These are phyloP conservation scores for Vinca minor DNA, from an alignment of 257 asterid species.

Conservation along the genomic window DNA sequence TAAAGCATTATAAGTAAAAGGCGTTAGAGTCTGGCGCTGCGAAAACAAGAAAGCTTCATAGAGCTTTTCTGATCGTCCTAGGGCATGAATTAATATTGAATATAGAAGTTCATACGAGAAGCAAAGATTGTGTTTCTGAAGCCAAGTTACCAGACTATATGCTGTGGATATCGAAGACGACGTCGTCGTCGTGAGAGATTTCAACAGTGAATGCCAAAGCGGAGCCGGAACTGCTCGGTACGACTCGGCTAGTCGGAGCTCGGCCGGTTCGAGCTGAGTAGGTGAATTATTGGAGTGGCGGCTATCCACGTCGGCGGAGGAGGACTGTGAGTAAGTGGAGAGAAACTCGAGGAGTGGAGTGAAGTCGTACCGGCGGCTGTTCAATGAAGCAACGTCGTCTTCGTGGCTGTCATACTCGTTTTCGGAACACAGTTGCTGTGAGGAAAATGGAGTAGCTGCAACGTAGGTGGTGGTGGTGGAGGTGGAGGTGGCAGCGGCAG, in stretches of 20 bases:
- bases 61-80: constrained; percentile 68
- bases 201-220: constrained; percentile 83
- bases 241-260: constrained; percentile 60
- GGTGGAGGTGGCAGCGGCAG: constrained; percentile 2
- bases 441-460: constrained; percentile 18
- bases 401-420: constrained; percentile 27
- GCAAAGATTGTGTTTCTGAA: constrained; percentile 74
- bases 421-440: constrained; percentile 18
- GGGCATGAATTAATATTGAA: constrained; percentile 74
- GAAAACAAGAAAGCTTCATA: constrained; percentile 89
- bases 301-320: constrained; percentile 20
- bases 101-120: constrained; percentile 82
- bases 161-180: constrained; percentile 60
- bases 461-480: constrained; percentile 19
- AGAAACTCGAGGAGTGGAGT: constrained; percentile 70
- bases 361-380: constrained; percentile 58
- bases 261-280: constrained; percentile 38
- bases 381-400: constrained; percentile 46
- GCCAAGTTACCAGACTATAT: constrained; percentile 71
- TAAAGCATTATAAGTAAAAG: constrained; percentile 80
- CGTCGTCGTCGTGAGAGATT: constrained; percentile 46
- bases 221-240: constrained; percentile 89
- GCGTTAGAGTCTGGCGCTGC: constrained; percentile 68
- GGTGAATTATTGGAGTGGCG: constrained; percentile 37
- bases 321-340: constrained; percentile 32